These are phyloP conservation scores for Psilocybe tampanensis DNA, from an alignment of 768 basidiomycete species.

Conservation along the genomic window DNA sequence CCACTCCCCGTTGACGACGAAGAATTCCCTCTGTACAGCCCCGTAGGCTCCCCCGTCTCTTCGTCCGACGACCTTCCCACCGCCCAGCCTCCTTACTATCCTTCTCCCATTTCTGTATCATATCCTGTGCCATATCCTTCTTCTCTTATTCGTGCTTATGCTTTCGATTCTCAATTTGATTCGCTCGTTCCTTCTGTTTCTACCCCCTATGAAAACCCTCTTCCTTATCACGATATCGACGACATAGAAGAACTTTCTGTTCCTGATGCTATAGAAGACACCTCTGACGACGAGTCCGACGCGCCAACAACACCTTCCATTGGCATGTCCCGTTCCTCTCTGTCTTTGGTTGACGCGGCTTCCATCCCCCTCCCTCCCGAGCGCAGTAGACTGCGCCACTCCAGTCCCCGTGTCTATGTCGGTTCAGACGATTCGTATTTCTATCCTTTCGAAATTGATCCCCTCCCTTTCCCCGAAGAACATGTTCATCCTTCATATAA, in stretches of 20 bases:
- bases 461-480: conserved; percentile 67
- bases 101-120: conserved; percentile 46
- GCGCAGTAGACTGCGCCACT: conserved; percentile 48
- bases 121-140: conserved; percentile 72
- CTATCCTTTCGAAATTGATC: conserved; percentile 69
- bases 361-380: conserved; percentile 52
- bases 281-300: conserved; percentile 86
- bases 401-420: conserved; percentile 62
- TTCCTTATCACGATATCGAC: conserved; percentile 65
- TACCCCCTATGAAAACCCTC: conserved; percentile 51
- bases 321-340: conserved; percentile 57
- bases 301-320: conserved; percentile 62
- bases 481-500: conserved; percentile 51
- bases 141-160: conserved; percentile 55
- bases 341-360: conserved; percentile 53
- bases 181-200: conserved; percentile 46
- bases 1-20: conserved; percentile 61
- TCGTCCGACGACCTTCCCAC: conserved; percentile 73
- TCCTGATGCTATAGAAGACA: conserved; percentile 83
- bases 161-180: conserved; percentile 48
- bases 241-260: conserved; percentile 71
- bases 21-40: conserved; percentile 63
- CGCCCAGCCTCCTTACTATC: conserved; percentile 48
- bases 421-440: conserved; percentile 62
- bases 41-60: conserved; percentile 68